Conservation (phyloP, 768 basidiomycete genomes). For the Naganishia randhawae region DNA sequence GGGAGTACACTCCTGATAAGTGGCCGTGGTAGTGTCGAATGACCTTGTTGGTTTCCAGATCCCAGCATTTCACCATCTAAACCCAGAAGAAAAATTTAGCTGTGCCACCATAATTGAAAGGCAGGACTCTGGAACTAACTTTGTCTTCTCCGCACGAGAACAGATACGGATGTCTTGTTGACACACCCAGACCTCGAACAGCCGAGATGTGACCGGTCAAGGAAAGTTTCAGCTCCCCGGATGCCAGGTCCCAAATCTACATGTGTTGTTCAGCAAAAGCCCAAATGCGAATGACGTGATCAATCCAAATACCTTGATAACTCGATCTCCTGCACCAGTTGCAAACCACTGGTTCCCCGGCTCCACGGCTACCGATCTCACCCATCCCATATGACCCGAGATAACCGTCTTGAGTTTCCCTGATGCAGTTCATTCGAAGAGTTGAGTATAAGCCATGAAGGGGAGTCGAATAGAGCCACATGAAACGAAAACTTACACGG, state of each 20-base stretch:
- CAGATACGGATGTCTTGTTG: constrained; percentile 86
- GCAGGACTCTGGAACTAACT: constrained; percentile 54
- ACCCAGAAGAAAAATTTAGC: neutral
- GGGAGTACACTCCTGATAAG: constrained; percentile 91
- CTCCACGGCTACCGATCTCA: constrained; percentile 90
- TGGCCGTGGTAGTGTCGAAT: constrained; percentile 99
- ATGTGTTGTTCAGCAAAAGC: neutral
- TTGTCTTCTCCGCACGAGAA: constrained; percentile 99
- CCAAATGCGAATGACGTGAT: neutral
- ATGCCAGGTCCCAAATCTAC: constrained; percentile 90
- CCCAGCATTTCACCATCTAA: constrained; percentile 99
- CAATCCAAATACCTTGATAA: constrained; percentile 63
- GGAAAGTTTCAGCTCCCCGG: constrained; percentile 93
- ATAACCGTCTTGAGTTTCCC: constrained; percentile 95
- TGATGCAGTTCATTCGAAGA: neutral
- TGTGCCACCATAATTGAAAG: neutral
- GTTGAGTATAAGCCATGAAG: neutral
- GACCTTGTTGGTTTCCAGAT: constrained; percentile 96
- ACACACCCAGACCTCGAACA: constrained; percentile 89
- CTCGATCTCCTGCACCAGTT: constrained; percentile 93
- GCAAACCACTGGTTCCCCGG: constrained; percentile 99
- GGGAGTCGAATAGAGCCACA: neutral
- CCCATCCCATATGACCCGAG: constrained; percentile 97
- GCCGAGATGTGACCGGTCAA: constrained; percentile 97
- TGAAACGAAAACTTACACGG: constrained; percentile 55